Evolutionary conservation across 2,329 filamentous ascomycete species (phyloP), one percentile per base, ranked within the genome.

Genomic region (Aureobasidium sp.): DNA sequence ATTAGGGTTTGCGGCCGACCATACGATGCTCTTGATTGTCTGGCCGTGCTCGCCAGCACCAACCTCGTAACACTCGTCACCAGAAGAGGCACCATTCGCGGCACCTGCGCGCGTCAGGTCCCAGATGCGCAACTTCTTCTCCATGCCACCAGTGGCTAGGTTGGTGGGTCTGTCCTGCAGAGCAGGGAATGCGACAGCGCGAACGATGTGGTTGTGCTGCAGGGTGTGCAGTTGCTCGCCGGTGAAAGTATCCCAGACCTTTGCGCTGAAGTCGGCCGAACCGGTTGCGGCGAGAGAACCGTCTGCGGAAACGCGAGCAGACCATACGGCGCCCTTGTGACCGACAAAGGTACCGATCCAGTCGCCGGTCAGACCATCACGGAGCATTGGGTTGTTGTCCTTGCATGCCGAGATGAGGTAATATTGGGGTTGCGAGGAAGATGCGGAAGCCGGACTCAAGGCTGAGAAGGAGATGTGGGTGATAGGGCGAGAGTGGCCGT

Each of bases 371-470:
- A 95, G 84, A 65, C 94, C 94, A 77, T 97, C 91, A 67, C 94
- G 90, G 68, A 99, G 88, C 92, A 97, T 97, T 56, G 94, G 94
- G 74, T 97, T 97, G 71, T 93, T 93, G 80, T 99, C 94, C 92
- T 74, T 61, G 63, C 63, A 69, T 67, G 92, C 91, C 29, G 92
- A 96, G 66, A 97, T 92, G 71, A 97, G 82, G 74, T 94, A 96
- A 76, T 94, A 97, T 66, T 87, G 84, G 5, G 63, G 63, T 62
- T 72, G 70, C 8, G 70, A 66, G 12, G 68, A 64, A 19, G 67
- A 64, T 61, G 64, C 65, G 29, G 67, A 53, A 54, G 68, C 64
- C 61, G 65, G 66, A 66, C 91, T 85, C 15, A 92, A 81, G 14
- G 88, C 85, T 27, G 92, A 97, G 77, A 97, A 97, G 74, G 86